Conservation (phyloP, 805 yeast genomes). For the Metschnikowia colocasiae region DNA sequence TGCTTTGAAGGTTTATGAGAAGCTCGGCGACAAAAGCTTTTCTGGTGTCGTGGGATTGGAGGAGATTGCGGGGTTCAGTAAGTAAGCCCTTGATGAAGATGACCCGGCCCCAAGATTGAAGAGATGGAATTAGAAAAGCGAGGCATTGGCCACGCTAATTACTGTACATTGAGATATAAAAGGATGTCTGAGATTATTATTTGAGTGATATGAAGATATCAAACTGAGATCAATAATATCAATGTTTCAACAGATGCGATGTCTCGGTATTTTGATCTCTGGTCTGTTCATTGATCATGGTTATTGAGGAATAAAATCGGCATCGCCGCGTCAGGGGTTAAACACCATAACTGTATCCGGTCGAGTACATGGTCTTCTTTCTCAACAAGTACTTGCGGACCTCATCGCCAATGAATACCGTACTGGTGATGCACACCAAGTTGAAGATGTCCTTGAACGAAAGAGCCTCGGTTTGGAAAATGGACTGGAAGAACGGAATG, state of each 20-base stretch:
- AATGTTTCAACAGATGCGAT: too few species aligned
- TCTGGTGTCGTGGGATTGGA: constrained; percentile 60
- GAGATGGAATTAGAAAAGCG: too few species aligned
- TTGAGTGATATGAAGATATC: too few species aligned
- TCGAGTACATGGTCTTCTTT: constrained; percentile 17
- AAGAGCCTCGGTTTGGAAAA: constrained; percentile 94
- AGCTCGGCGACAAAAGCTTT: constrained; percentile 46
- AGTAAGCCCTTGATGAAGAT: too few species aligned
- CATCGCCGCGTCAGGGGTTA: background rate
- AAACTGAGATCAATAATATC: too few species aligned
- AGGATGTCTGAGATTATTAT: too few species aligned
- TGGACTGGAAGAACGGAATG: constrained; percentile 84
- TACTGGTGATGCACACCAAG: constrained; percentile 61
- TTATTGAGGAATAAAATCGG: background rate
- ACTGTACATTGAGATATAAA: too few species aligned
- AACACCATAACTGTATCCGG: constrained; percentile 17
- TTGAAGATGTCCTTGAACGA: constrained; percentile 64
- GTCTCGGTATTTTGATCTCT: too few species aligned
- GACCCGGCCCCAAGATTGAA: too few species aligned
- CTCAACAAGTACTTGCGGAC: constrained; percentile 51
- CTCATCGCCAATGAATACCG: constrained; percentile 87
- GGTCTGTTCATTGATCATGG: background rate
- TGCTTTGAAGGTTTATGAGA: constrained; percentile 54
- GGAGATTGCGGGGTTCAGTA: constrained; percentile 23
- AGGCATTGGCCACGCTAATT: too few species aligned